A percentile compares a stretch with the other conserved stretches of the same genome.
Conservation (phyloP, 2,329 filamentous ascomycete genomes). For the Plenodomus lindquistii region DNA sequence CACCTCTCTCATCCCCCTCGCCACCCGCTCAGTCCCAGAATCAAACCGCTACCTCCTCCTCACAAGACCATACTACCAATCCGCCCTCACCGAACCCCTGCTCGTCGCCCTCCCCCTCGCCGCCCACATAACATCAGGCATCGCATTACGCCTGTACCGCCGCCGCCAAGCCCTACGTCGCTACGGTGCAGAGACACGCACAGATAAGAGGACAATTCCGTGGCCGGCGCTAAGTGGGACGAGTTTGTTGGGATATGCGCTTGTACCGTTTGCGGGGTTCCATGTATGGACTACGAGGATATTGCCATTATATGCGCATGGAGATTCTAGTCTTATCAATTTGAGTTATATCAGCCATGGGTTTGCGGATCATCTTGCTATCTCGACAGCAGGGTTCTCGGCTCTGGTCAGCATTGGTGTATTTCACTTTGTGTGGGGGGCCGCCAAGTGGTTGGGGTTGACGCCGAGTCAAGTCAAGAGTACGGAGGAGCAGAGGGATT, state of each 20-base stretch:
- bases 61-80: constrained; percentile 90
- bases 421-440: constrained; percentile 82
- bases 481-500: constrained; percentile 54
- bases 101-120: constrained; percentile 75
- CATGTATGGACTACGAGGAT: constrained; percentile 78
- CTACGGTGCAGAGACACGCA: constrained; percentile 71
- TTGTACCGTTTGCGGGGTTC: constrained; percentile 66
- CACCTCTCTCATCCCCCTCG: constrained; percentile 50
- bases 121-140: constrained; percentile 75
- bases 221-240: constrained; percentile 77
- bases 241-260: constrained; percentile 71
- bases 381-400: constrained; percentile 71
- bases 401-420: constrained; percentile 69
- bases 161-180: constrained; percentile 70
- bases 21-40: constrained; percentile 58
- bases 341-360: constrained; percentile 84
- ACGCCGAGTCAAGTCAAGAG: constrained; percentile 60
- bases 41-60: constrained; percentile 88
- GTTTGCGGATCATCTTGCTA: constrained; percentile 70
- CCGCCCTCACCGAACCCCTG: constrained; percentile 72
- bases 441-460: constrained; percentile 77
- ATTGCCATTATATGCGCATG: constrained; percentile 75
- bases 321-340: constrained; percentile 83
- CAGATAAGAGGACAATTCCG: constrained; percentile 53
- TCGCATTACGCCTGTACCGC: constrained; percentile 76